A percentile compares a stretch with the other conserved stretches of the same genome.
Evolutionary conservation across 2,329 filamentous ascomycete species (phyloP).

Genomic region (Emmonsia crescens): DNA sequence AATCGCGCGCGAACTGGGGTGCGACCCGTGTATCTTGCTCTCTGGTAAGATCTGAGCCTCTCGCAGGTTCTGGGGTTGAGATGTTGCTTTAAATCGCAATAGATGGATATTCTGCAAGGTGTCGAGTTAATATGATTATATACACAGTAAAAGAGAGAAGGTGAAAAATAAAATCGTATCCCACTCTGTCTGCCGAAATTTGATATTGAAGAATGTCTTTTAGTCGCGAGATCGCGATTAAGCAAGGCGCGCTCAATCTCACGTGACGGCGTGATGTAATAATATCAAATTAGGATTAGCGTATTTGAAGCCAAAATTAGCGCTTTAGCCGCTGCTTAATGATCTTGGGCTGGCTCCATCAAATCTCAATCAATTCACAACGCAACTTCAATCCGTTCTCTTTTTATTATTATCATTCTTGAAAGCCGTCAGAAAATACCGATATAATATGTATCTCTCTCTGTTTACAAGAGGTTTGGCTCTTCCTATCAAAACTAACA

Average conservation of each 20-base stretch:
- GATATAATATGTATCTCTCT: too few relatives aligned
- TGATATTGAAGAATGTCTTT: background rate
- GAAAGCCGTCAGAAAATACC: too few relatives aligned
- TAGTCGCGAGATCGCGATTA: background rate
- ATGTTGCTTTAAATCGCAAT: background rate
- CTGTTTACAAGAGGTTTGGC: too few relatives aligned
- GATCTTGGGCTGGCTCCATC: too few relatives aligned
- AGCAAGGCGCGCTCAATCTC: background rate
- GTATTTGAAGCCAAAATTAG: background rate
- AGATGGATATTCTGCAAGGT: background rate
- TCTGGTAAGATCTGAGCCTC: background rate
- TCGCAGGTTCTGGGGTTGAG: background rate
- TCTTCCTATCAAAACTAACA: too few relatives aligned
- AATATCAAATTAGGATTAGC: background rate
- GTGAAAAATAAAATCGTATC: background rate
- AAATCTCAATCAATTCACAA: background rate
- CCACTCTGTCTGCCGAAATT: too few relatives aligned
- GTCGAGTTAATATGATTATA: background rate
- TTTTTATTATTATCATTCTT: too few relatives aligned
- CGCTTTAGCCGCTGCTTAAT: background rate
- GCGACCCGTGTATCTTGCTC: background rate
- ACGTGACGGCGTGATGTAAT: background rate
- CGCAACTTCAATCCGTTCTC: too few relatives aligned
- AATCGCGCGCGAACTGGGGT: background rate
- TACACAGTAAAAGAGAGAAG: background rate